Percentiles rank a stretch among this genome's conserved stretches.
phyloP scores from a whole-genome alignment of 495 filamentous ascomycete species.

The Pyronema domesticum region DNA sequence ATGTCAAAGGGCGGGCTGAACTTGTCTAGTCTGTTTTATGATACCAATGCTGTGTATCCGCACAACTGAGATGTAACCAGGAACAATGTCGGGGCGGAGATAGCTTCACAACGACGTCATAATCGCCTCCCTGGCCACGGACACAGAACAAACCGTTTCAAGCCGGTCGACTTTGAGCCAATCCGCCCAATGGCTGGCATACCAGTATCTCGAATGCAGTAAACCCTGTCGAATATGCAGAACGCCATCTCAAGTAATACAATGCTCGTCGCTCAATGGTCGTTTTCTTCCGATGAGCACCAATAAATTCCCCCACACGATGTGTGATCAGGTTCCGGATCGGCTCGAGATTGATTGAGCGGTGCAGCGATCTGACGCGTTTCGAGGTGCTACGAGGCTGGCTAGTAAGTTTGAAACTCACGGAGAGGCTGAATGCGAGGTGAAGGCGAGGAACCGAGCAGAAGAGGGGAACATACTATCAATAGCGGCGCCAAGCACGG shows the following conservation, averaged over 20 bases:
- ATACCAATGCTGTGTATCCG: not conserved
- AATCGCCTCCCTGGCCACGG: not conserved
- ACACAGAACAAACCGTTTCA: not conserved
- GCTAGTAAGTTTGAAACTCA: too few relatives aligned
- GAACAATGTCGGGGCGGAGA: not conserved
- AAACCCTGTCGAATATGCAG: not conserved
- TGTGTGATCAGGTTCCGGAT: too few relatives aligned
- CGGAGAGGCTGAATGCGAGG: too few relatives aligned
- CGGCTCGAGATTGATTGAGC: too few relatives aligned
- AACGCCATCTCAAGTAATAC: not conserved
- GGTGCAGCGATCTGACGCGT: too few relatives aligned
- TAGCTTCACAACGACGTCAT: not conserved
- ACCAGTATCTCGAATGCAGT: not conserved
- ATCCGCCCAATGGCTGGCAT: not conserved
- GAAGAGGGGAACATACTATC: too few relatives aligned
- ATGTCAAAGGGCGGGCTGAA: not conserved
- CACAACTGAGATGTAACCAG: not conserved
- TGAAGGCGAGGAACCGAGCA: too few relatives aligned
- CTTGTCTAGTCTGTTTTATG: not conserved
- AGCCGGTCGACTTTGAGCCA: not conserved
- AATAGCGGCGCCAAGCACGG: too few relatives aligned
- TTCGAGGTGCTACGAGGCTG: too few relatives aligned
- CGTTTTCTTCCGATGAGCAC: too few relatives aligned
- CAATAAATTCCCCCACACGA: too few relatives aligned
- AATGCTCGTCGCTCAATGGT: too few relatives aligned